Percentiles rank a stretch among this genome's conserved stretches.
Evolutionary conservation across 768 basidiomycete genomes (phyloP).

Genomic region (Phaffia tasmanica): DNA sequence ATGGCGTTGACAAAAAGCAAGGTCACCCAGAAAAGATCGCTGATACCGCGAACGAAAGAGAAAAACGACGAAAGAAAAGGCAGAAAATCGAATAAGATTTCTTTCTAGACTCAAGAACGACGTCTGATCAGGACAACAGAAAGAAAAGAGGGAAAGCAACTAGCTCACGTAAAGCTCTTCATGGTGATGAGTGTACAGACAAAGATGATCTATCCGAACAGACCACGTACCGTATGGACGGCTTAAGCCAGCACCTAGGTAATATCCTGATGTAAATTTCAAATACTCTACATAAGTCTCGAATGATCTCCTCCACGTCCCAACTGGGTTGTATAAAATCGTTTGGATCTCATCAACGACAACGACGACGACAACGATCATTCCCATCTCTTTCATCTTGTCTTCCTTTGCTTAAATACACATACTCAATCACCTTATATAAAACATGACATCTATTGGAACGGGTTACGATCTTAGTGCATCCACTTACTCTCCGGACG

Average conservation of each 20-base stretch:
- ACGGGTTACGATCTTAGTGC: slow-evolving; percentile 97
- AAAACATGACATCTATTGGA: slow-evolving; percentile 86
- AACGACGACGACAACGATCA: too few relatives aligned
- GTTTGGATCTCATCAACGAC: background rate
- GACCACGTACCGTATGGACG: too few relatives aligned
- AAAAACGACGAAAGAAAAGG: background rate
- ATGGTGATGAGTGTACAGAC: background rate
- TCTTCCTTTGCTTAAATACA: background rate
- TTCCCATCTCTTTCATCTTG: background rate
- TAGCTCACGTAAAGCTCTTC: background rate
- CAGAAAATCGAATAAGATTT: background rate
- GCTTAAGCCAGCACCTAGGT: too few relatives aligned
- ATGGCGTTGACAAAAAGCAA: slow-evolving; percentile 87
- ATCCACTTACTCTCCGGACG: slow-evolving; percentile 79
- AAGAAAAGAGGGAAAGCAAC: background rate
- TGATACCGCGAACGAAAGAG: background rate
- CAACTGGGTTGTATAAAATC: too few relatives aligned
- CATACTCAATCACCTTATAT: background rate
- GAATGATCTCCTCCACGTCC: slow-evolving; percentile 17
- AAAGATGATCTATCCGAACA: background rate
- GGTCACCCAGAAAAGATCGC: slow-evolving; percentile 59
- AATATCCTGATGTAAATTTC: too few relatives aligned
- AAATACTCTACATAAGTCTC: too few relatives aligned
- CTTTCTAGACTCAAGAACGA: too few relatives aligned
- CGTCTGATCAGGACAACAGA: too few relatives aligned